These are phyloP conservation scores for Phanerochaete sordida DNA, from an alignment of 768 basidiomycete species.

Conservation along the genomic window DNA sequence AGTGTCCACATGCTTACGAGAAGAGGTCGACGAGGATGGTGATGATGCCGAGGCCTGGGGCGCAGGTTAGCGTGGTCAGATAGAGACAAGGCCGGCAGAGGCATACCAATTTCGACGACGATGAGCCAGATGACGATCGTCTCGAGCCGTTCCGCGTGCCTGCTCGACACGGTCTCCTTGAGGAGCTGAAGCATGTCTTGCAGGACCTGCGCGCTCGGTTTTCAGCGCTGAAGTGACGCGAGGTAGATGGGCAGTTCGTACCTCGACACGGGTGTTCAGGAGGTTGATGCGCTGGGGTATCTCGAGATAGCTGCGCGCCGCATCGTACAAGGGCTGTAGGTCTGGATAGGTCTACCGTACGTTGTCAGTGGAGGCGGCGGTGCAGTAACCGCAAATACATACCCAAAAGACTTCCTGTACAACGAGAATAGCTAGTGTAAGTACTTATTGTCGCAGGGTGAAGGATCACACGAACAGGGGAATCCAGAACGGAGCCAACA, in stretches of 20 bases:
- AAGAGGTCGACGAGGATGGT: conserved; percentile 84
- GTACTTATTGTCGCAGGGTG: not conserved
- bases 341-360: conserved; percentile 82
- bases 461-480: conserved; percentile 58
- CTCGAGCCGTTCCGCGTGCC: conserved; percentile 87
- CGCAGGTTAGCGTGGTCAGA: conserved; percentile 14
- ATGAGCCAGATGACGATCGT: conserved; percentile 92
- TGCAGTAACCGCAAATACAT: conserved; percentile 22
- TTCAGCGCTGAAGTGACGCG: no score
- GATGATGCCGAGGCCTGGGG: conserved; percentile 80
- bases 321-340: conserved; percentile 91
- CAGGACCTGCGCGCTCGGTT: conserved; percentile 56
- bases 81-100: conserved; percentile 4
- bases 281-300: conserved; percentile 92
- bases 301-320: conserved; percentile 91
- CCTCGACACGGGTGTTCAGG: conserved; percentile 91
- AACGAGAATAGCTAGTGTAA: not conserved
- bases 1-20: conserved; percentile 13
- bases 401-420: conserved; percentile 92
- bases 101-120: conserved; percentile 79
- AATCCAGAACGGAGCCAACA: conserved; percentile 95
- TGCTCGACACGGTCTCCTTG: conserved; percentile 91
- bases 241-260: no score
- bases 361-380: not conserved
- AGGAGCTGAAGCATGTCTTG: conserved; percentile 96